These are phyloP conservation scores for Russula olivacea DNA, from an alignment of 768 basidiomycete species.

Conservation along the genomic window DNA sequence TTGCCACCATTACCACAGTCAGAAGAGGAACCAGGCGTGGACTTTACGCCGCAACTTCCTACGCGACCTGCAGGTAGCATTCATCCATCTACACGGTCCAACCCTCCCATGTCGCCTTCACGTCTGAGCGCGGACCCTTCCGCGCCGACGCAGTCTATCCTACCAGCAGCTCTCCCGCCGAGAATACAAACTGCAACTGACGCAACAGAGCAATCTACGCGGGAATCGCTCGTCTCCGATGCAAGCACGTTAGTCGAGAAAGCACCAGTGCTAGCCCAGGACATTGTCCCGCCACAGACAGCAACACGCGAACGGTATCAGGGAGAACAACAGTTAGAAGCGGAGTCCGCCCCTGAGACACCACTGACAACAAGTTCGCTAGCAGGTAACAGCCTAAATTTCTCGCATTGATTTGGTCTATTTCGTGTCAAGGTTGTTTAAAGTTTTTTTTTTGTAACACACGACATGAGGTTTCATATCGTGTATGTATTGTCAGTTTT, in stretches of 20 bases:
- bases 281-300: neutral
- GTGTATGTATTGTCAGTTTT: neutral
- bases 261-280: neutral
- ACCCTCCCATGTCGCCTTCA: conserved; percentile 11
- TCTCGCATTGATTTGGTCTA: neutral
- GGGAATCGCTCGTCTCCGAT: neutral
- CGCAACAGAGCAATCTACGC: neutral
- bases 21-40: conserved; percentile 38
- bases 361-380: conserved; percentile 14
- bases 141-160: neutral
- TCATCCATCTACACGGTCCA: conserved; percentile 59
- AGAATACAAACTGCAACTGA: neutral
- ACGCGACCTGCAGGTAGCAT: conserved; percentile 66
- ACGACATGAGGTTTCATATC: neutral
- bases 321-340: neutral
- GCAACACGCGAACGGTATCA: neutral
- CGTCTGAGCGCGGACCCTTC: neutral
- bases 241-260: neutral
- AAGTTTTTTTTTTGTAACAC: neutral
- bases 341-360: conserved; percentile 12
- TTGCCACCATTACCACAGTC: conserved; percentile 35
- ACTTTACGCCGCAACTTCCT: conserved; percentile 70
- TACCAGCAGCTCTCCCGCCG: neutral
- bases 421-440: neutral
- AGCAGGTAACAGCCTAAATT: neutral